These are phyloP conservation scores for Diaporthe sp. DNA, from an alignment of 2,329 filamentous ascomycete species.

Conservation along the genomic window DNA sequence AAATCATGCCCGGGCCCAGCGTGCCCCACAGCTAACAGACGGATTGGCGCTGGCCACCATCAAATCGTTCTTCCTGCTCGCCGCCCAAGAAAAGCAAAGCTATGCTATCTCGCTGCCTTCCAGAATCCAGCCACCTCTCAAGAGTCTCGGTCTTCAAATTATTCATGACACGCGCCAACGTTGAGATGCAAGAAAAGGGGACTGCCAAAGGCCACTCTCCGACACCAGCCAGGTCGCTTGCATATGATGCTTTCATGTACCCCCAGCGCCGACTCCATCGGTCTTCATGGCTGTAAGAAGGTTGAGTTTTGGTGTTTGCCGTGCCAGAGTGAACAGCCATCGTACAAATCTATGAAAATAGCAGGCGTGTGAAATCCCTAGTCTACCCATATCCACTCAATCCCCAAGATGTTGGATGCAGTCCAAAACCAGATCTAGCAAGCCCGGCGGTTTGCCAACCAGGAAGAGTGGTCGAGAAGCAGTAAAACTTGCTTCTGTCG, in stretches of 20 bases:
- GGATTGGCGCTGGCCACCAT: not conserved
- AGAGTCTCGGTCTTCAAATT: not conserved
- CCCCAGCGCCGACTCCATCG: not conserved
- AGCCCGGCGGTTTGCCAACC: not conserved
- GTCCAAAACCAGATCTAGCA: not conserved
- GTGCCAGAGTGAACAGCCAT: not conserved
- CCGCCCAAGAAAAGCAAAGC: not conserved
- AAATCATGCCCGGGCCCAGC: not conserved
- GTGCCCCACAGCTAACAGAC: not conserved
- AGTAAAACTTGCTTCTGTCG: not conserved
- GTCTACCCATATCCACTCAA: not conserved
- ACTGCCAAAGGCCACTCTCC: not conserved
- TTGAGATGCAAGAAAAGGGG: not conserved
- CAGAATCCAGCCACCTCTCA: not conserved
- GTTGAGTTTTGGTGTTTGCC: not conserved
- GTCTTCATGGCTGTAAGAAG: not conserved
- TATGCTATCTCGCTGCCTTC: slow-evolving; percentile 10
- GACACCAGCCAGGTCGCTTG: not conserved
- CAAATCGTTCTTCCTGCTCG: not conserved
- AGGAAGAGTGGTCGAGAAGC: not conserved
- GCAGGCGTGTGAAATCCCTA: not conserved
- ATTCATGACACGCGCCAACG: not conserved
- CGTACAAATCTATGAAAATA: slow-evolving; percentile 17
- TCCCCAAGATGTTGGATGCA: not conserved
- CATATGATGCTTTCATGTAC: not conserved